Percentiles rank a stretch among this genome's conserved stretches.
These are phyloP conservation scores for Mycosphaerella sp. DNA, from an alignment of 2,329 filamentous ascomycete species.

Conservation along the genomic window DNA sequence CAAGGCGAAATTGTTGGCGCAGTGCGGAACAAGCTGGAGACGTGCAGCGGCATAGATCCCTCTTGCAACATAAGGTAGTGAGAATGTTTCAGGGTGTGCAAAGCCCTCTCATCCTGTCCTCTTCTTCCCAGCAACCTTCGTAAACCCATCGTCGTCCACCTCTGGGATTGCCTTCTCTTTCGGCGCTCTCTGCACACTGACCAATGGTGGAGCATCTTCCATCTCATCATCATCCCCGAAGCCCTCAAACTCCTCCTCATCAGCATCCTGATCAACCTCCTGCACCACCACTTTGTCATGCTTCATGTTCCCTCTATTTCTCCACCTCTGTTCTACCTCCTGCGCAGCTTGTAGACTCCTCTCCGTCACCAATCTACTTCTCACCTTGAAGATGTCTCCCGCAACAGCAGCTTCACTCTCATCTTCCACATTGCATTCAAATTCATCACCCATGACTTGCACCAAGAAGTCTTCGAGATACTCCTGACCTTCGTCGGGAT, in stretches of 20 bases:
- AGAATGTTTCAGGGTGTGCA: too few relatives aligned
- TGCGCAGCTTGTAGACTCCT: conserved; percentile 79
- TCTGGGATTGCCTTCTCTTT: conserved; percentile 57
- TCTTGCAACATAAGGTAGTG: background rate
- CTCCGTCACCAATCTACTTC: conserved; percentile 57
- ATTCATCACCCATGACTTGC: conserved; percentile 56
- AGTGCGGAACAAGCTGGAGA: too few relatives aligned
- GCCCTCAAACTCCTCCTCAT: conserved; percentile 39
- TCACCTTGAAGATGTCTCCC: conserved; percentile 61
- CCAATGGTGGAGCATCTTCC: conserved; percentile 56
- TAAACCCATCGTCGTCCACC: conserved; percentile 40
- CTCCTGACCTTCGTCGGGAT: conserved; percentile 54
- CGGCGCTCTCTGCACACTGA: conserved; percentile 40
- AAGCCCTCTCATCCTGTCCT: conserved; percentile 20
- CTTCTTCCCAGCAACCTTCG: conserved; percentile 36
- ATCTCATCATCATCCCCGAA: conserved; percentile 51
- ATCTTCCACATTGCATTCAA: conserved; percentile 88
- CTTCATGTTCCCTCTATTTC: conserved; percentile 62
- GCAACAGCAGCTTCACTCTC: conserved; percentile 73
- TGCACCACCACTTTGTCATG: conserved; percentile 50
- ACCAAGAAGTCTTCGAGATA: conserved; percentile 7
- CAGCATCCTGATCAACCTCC: conserved; percentile 56
- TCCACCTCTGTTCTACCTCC: conserved; percentile 63
- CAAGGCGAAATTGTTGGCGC: too few relatives aligned
- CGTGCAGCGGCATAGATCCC: background rate